These are phyloP conservation scores for Paramecium octaurelia DNA, from an alignment of 73 alveolate genomes.

Conservation along the genomic window DNA sequence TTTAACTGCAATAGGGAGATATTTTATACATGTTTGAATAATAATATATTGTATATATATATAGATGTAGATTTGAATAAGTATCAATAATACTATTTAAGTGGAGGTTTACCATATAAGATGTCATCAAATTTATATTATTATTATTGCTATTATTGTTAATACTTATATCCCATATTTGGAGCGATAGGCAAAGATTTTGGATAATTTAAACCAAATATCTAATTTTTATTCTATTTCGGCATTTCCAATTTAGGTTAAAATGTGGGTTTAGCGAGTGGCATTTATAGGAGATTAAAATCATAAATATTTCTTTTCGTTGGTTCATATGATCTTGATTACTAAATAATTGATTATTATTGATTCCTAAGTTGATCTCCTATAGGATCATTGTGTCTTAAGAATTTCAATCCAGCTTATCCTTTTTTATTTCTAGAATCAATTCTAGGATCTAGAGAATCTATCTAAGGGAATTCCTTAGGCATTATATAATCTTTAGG, in stretches of 20 bases:
- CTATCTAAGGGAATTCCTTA: neutral
- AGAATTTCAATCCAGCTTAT: neutral
- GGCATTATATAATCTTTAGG: neutral
- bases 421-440: slow-evolving; percentile 4
- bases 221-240: neutral
- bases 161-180: slow-evolving; percentile 1
- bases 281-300: neutral
- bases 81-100: slow-evolving; percentile 16
- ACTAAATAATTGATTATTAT: neutral
- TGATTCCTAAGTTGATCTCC: neutral
- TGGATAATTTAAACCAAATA: neutral
- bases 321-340: slow-evolving; percentile 18
- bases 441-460: neutral
- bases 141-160: neutral
- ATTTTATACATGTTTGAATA: neutral
- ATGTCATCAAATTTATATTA: neutral
- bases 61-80: neutral
- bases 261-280: neutral
- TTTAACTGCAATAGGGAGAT: neutral
- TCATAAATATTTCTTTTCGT: slow-evolving; percentile 25
- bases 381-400: slow-evolving; percentile 26
- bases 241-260: slow-evolving; percentile 9
- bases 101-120: neutral
- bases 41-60: neutral
- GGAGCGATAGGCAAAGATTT: slow-evolving; percentile 16